Evolutionary conservation across 208 protist species (phyloP).

Genomic region (Phytomonas francai): DNA sequence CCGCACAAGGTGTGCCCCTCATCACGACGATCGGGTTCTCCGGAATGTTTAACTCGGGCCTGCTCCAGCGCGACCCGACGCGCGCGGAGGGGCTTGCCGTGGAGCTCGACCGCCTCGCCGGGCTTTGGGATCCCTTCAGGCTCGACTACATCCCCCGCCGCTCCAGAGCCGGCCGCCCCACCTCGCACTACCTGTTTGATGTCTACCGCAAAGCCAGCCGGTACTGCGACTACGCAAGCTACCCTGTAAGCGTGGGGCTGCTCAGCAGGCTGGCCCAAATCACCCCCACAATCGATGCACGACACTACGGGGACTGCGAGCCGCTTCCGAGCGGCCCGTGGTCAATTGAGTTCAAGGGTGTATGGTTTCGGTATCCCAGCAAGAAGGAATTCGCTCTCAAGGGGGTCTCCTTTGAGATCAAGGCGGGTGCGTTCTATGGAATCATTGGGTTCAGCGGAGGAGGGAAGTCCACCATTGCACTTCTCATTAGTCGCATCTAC

Average conservation of each 20-base stretch:
- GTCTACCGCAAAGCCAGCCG: too few relatives aligned
- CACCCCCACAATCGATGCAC: conserved; percentile 8
- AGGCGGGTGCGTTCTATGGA: conserved; percentile 35
- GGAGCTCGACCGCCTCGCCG: too few relatives aligned
- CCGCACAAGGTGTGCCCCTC: too few relatives aligned
- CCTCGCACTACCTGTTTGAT: too few relatives aligned
- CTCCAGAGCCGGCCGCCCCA: too few relatives aligned
- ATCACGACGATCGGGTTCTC: too few relatives aligned
- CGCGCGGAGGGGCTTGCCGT: too few relatives aligned
- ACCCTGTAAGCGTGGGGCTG: conserved; percentile 9
- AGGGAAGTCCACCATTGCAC: conserved; percentile 65
- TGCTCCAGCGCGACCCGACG: too few relatives aligned
- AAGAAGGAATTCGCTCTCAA: conserved; percentile 23
- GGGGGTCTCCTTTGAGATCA: conserved; percentile 44
- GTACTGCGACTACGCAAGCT: too few relatives aligned
- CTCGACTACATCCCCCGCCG: too few relatives aligned
- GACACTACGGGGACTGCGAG: not conserved
- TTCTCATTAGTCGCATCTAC: conserved; percentile 48
- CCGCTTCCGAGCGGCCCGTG: conserved; percentile 15
- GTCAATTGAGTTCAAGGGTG: conserved; percentile 49
- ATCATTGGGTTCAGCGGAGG: conserved; percentile 68
- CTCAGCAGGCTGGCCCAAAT: conserved; percentile 10
- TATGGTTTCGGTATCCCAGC: conserved; percentile 61
- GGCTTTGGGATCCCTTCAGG: too few relatives aligned
- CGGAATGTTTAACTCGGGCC: too few relatives aligned